Conservation (phyloP, 2,329 filamentous ascomycete genomes). For the Epichloe aotearoae region DNA sequence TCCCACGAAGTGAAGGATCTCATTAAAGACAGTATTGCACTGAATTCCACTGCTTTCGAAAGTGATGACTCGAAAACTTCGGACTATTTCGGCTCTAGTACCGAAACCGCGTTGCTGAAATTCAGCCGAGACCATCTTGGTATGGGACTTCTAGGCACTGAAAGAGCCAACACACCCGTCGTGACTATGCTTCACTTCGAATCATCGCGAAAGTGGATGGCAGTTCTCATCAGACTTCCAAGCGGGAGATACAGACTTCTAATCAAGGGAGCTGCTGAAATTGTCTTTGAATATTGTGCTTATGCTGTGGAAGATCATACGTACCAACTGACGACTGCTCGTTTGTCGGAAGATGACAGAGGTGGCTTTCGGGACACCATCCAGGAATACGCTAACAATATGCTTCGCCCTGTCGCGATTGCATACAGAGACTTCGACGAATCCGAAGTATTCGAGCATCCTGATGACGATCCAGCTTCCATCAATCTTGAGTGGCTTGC, state of each 20-base stretch:
- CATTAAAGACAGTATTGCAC: conserved; percentile 26
- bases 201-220: conserved; percentile 43
- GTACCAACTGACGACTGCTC: conserved; percentile 14
- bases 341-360: conserved; percentile 19
- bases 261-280: conserved; percentile 45
- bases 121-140: conserved; percentile 37
- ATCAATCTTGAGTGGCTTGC: conserved; percentile 24
- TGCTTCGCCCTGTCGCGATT: conserved; percentile 63
- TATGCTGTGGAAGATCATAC: conserved; percentile 32
- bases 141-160: conserved; percentile 30
- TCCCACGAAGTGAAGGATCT: conserved; percentile 22
- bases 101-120: conserved; percentile 38
- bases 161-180: conserved; percentile 31
- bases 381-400: conserved; percentile 47
- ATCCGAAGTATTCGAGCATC: conserved; percentile 50
- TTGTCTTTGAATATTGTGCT: conserved; percentile 33
- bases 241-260: conserved; percentile 35
- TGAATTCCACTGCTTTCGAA: conserved; percentile 43
- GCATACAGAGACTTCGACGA: conserved; percentile 59
- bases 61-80: conserved; percentile 23
- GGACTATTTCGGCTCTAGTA: conserved; percentile 39
- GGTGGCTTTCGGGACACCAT: conserved; percentile 21
- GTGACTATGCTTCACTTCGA: conserved; percentile 40
- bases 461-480: conserved; percentile 20
- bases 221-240: conserved; percentile 33